phyloP scores from a whole-genome alignment of 2,329 filamentous ascomycete species.

The Epichloe amarillans region DNA sequence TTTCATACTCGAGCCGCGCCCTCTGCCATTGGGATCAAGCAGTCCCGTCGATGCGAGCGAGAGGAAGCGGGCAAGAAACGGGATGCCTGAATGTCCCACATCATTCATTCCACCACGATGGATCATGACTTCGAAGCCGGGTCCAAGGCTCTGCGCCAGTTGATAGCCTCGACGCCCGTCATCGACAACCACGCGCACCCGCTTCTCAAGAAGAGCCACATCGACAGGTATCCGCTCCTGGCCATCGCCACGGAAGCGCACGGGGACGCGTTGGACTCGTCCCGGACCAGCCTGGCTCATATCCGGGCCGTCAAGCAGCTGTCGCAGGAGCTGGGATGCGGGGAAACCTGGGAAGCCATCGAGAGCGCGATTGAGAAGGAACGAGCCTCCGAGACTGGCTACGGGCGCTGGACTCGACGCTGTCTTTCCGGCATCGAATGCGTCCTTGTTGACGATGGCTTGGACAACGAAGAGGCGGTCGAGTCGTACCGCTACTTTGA shows the following conservation, averaged over 20 bases:
- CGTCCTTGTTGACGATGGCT: conserved; percentile 66
- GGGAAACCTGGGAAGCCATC: conserved; percentile 46
- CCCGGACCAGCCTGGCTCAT: conserved; percentile 51
- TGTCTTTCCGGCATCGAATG: conserved; percentile 63
- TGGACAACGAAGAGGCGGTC: conserved; percentile 41
- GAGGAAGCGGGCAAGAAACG: too few relatives aligned
- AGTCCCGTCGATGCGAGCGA: too few relatives aligned
- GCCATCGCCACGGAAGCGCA: conserved; percentile 61
- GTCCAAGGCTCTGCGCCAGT: conserved; percentile 16
- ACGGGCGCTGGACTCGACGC: conserved; percentile 42
- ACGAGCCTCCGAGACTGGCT: conserved; percentile 25
- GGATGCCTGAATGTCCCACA: too few relatives aligned
- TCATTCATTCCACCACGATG: background rate
- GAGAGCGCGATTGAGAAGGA: conserved; percentile 28
- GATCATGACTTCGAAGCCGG: background rate
- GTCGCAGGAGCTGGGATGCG: conserved; percentile 48
- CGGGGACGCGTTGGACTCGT: conserved; percentile 51
- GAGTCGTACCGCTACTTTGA: conserved; percentile 53
- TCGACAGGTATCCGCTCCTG: conserved; percentile 34
- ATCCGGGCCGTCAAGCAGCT: conserved; percentile 58
- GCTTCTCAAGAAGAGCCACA: conserved; percentile 39
- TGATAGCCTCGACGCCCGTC: conserved; percentile 44
- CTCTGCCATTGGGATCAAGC: too few relatives aligned
- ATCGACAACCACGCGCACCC: conserved; percentile 66
- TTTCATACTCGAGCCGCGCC: too few relatives aligned